Conservation (phyloP, 495 filamentous ascomycete species). For the Glonium stellatum region DNA sequence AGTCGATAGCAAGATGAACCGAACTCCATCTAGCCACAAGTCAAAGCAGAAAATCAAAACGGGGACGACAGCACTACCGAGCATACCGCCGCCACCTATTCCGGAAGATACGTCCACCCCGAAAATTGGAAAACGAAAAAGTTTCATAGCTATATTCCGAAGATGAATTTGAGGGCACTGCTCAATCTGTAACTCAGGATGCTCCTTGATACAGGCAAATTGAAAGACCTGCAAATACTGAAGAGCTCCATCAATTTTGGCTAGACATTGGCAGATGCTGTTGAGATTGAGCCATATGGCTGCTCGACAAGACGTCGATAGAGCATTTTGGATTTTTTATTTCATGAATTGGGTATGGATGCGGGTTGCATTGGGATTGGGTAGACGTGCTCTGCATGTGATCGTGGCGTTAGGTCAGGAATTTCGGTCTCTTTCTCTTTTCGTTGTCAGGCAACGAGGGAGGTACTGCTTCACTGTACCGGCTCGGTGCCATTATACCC, state of each 20-base stretch:
- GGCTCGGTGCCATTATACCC: not conserved
- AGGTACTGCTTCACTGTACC: not conserved
- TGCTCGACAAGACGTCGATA: not conserved
- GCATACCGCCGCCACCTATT: constrained; percentile 16
- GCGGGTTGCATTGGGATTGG: not conserved
- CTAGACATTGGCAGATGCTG: not conserved
- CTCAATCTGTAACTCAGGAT: no score
- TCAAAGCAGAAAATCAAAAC: not conserved
- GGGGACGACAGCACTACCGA: not conserved
- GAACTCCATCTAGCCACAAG: not conserved
- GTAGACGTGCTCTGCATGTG: not conserved
- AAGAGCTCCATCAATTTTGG: not conserved
- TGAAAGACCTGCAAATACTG: not conserved
- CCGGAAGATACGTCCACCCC: constrained; percentile 11
- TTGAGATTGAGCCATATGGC: not conserved
- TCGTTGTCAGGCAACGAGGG: not conserved
- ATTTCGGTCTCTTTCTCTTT: not conserved
- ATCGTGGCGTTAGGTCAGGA: not conserved
- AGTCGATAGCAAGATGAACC: not conserved
- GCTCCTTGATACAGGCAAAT: no score
- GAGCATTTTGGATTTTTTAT: not conserved
- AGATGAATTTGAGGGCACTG: not conserved
- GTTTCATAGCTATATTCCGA: constrained; percentile 25
- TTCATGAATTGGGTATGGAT: not conserved
- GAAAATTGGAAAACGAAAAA: constrained; percentile 28